These are phyloP conservation scores for Ogataea siamensis DNA, from an alignment of 805 yeast genomes.

Conservation along the genomic window DNA sequence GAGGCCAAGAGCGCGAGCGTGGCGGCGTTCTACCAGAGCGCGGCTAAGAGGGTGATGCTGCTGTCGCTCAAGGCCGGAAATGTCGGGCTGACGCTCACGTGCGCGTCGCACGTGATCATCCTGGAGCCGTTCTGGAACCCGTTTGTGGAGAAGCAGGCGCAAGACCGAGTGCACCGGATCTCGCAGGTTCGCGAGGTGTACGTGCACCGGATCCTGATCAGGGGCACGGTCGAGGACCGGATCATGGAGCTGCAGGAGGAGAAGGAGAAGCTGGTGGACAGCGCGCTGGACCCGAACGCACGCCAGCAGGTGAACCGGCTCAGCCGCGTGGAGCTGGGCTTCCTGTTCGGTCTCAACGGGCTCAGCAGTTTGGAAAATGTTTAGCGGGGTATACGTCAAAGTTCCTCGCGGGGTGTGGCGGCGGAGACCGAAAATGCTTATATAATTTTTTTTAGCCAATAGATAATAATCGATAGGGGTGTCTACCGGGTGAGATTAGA, in stretches of 20 bases:
- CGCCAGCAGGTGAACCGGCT: constrained; percentile 61
- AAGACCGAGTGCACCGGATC: constrained; percentile 92
- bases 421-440: constrained; percentile 10
- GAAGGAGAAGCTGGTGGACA: constrained; percentile 74
- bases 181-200: constrained; percentile 81
- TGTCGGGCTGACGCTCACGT: constrained; percentile 89
- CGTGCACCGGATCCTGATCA: constrained; percentile 69
- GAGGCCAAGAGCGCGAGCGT: constrained; percentile 64
- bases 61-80: constrained; percentile 91
- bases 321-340: constrained; percentile 69
- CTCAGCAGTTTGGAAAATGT: constrained; percentile 24
- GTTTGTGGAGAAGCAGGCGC: constrained; percentile 94
- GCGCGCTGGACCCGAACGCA: constrained; percentile 80
- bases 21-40: constrained; percentile 58
- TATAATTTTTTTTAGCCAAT: constrained; percentile 8
- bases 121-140: constrained; percentile 99
- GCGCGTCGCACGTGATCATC: constrained; percentile 89
- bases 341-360: constrained; percentile 57
- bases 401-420: constrained; percentile 11
- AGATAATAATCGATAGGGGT: constrained; percentile 10
- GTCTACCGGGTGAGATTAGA: constrained; percentile 8
- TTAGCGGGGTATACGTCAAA: constrained; percentile 1
- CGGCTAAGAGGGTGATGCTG: constrained; percentile 54
- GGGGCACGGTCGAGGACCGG: constrained; percentile 83
- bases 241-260: constrained; percentile 75